Evolutionary conservation across 441 rosid species (phyloP).

Genomic region (Aleurites moluccanus): DNA sequence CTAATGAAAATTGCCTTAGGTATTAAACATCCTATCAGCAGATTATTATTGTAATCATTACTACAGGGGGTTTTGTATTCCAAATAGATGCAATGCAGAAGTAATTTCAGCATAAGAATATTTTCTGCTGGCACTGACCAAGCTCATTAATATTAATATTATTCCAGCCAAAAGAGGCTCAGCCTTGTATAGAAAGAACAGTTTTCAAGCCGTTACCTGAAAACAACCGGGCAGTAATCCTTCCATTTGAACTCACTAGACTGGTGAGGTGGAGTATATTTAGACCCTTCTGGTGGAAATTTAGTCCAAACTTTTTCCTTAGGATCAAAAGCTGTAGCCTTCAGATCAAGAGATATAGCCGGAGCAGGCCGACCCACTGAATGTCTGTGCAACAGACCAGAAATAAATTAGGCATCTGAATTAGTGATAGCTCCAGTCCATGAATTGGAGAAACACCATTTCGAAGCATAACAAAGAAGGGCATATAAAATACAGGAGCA

Average conservation of each 20-base stretch:
- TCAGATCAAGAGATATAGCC: constrained; percentile 77
- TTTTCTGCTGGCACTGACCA: background rate
- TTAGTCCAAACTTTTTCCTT: constrained; percentile 96
- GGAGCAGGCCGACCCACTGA: constrained; percentile 96
- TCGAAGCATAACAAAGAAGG: background rate
- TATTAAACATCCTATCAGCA: background rate
- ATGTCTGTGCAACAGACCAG: constrained; percentile 47
- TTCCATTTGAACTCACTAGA: constrained; percentile 97
- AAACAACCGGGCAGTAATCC: constrained; percentile 98
- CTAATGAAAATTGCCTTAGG: background rate
- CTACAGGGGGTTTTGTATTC: background rate
- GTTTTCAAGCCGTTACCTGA: constrained; percentile 54
- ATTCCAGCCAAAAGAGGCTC: background rate
- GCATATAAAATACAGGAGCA: background rate
- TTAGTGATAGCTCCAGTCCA: background rate
- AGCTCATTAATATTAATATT: background rate
- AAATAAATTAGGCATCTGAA: constrained; percentile 7
- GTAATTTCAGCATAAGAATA: background rate
- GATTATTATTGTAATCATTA: background rate
- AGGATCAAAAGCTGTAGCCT: constrained; percentile 90
- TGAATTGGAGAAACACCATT: background rate
- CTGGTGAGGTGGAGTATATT: constrained; percentile 94
- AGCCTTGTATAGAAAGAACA: constrained; percentile 9
- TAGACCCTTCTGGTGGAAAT: constrained; percentile 93
- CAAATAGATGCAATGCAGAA: background rate